Evolutionary conservation across 176 grass and related monocot species (phyloP).

Genomic region (Echinochloa phyllopogon): DNA sequence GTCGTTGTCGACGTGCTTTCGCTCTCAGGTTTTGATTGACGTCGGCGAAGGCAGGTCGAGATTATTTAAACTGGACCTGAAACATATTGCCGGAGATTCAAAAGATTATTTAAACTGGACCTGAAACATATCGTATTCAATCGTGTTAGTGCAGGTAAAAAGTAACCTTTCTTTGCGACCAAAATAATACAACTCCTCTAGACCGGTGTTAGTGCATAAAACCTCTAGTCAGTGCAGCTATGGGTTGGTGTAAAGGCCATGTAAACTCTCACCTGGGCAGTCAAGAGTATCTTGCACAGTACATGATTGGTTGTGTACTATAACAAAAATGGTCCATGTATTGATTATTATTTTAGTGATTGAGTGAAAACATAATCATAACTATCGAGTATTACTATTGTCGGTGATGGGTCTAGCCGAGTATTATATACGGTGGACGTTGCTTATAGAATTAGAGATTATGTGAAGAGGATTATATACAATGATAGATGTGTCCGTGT

Average conservation of each 20-base stretch:
- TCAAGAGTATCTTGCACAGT: neutral
- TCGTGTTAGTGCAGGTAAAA: neutral
- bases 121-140: neutral
- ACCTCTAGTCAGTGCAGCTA: neutral
- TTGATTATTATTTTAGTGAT: no score
- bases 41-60: no score
- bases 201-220: neutral
- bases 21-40: neutral
- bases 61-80: no score
- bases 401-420: no score
- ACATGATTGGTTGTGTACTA: slow-evolving; percentile 9
- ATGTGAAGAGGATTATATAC: slow-evolving; percentile 33
- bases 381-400: no score
- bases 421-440: neutral
- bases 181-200: neutral
- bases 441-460: slow-evolving; percentile 8
- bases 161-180: no score
- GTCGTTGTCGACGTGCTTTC: neutral
- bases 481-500: slow-evolving; percentile 56
- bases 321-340: no score
- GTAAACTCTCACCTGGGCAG: no score
- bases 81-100: neutral
- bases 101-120: no score
- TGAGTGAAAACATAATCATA: no score
- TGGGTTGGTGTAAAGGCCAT: neutral